Evolutionary conservation across 2,329 filamentous ascomycete genomes (phyloP), one percentile per base, ranked within the genome.

Genomic region (Tolypocladium amazonense): DNA sequence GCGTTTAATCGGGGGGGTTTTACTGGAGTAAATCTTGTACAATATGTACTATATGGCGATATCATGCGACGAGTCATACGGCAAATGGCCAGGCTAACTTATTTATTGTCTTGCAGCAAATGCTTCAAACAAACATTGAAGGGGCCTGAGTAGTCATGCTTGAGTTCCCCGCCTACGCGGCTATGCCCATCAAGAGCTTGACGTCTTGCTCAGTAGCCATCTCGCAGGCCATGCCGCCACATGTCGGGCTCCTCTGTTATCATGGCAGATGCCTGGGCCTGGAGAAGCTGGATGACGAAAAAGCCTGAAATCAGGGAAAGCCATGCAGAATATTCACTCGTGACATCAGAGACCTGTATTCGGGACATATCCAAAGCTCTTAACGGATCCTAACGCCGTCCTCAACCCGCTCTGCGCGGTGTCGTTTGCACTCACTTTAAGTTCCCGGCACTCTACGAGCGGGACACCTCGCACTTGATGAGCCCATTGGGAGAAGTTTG

Each of bases 401-500:
- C n/a, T n/a, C 47, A 5, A 52, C 4, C 9, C 33, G 50, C 50
- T 35, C 50, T 15, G 30, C 18, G 20, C 9, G 30, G 30, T n/a
- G 18, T 20, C 3, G 18, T 33, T 15, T 7, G 25, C 27, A 23
- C 50, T n/a, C 50, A 35, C 35, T 25, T 39, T 5, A 25, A 7
- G 27, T 56, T 9, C 38, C 45, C 30, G 23, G 38, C 33, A 25
- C 59, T 66, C 64, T 64, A 72, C 38, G 71, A 72, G 35, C 89
- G 85, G 41, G 84, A 82, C 57, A 99, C 92, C 60, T 91, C 92
- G 77, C 92, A 96, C 73, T 95, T 89, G 76, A 99, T 99, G 62
- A 99, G 83, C 35, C 94, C 94, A 71, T 97, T 99, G 60, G 94
- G 94, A 64, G 90, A 87, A 14, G 89, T 89, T 75, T 97, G 94